These are phyloP conservation scores for Aspergillus tamarii DNA, from an alignment of 2,329 filamentous ascomycete species.

Conservation along the genomic window DNA sequence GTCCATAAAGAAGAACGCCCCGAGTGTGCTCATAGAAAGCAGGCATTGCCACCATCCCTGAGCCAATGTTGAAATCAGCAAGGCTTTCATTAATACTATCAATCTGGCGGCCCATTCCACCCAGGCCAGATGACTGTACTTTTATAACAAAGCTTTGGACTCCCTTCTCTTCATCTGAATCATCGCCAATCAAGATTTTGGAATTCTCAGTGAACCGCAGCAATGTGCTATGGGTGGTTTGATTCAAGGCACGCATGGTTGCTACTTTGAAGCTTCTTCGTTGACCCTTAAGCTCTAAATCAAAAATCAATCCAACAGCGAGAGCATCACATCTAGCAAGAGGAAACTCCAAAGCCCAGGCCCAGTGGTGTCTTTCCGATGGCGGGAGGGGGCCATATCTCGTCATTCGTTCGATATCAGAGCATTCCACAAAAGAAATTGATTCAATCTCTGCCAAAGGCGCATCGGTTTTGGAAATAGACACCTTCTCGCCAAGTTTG, in stretches of 20 bases:
- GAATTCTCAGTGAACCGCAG: slow-evolving; percentile 40
- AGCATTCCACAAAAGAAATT: slow-evolving; percentile 65
- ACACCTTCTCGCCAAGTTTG: slow-evolving; percentile 70
- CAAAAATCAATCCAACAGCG: slow-evolving; percentile 71
- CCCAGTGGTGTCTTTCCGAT: slow-evolving; percentile 49
- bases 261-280: slow-evolving; percentile 65
- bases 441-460: slow-evolving; percentile 58
- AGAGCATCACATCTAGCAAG: slow-evolving; percentile 65
- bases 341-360: slow-evolving; percentile 51
- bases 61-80: slow-evolving; percentile 52
- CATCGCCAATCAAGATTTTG: slow-evolving; percentile 36
- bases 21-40: slow-evolving; percentile 50
- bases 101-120: slow-evolving; percentile 69
- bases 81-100: slow-evolving; percentile 69
- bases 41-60: slow-evolving; percentile 39
- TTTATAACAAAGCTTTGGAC: slow-evolving; percentile 20
- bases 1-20: slow-evolving; percentile 76
- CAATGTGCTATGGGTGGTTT: slow-evolving; percentile 41
- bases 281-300: slow-evolving; percentile 59
- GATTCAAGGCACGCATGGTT: slow-evolving; percentile 55
- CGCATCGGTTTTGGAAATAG: slow-evolving; percentile 58
- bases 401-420: slow-evolving; percentile 44
- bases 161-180: slow-evolving; percentile 21
- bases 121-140: slow-evolving; percentile 57
- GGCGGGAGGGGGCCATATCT: slow-evolving; percentile 38